phyloP scores from a whole-genome alignment of 768 basidiomycete genomes.

The Xanthoconium purpureum region DNA sequence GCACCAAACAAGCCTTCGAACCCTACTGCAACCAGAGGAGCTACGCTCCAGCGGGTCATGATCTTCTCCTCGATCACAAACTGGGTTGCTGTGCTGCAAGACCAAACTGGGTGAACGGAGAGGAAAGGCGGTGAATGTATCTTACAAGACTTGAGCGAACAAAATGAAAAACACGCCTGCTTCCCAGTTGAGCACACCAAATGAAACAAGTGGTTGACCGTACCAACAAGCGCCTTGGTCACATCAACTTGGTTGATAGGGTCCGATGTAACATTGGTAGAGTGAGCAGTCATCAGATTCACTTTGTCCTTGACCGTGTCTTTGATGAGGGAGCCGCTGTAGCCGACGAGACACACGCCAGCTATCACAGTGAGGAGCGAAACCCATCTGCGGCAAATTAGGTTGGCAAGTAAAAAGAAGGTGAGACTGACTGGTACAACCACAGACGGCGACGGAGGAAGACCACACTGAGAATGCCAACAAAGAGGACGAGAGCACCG shows the following conservation, averaged over 20 bases:
- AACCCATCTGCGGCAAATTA: slow-evolving; percentile 61
- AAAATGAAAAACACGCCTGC: slow-evolving; percentile 86
- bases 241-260: slow-evolving; percentile 57
- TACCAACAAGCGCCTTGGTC: slow-evolving; percentile 73
- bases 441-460: slow-evolving; percentile 85
- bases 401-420: not conserved
- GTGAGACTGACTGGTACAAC: slow-evolving; percentile 74
- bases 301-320: slow-evolving; percentile 54
- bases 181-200: slow-evolving; percentile 12
- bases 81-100: slow-evolving; percentile 78
- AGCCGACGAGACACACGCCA: slow-evolving; percentile 82
- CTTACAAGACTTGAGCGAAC: slow-evolving; percentile 93
- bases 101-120: not conserved
- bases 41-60: slow-evolving; percentile 80
- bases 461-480: slow-evolving; percentile 85
- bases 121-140: not conserved
- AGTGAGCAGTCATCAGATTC: slow-evolving; percentile 15
- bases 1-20: slow-evolving; percentile 92
- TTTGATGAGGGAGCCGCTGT: slow-evolving; percentile 85
- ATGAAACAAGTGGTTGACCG: slow-evolving; percentile 13
- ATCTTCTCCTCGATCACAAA: slow-evolving; percentile 98
- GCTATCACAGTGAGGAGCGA: slow-evolving; percentile 86
- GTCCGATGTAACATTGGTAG: slow-evolving; percentile 37
- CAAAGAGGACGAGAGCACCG: slow-evolving; percentile 90
- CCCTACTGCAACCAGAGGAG: slow-evolving; percentile 90